phyloP scores from a whole-genome alignment of 2,329 filamentous ascomycete species.

The Nemania abortiva region DNA sequence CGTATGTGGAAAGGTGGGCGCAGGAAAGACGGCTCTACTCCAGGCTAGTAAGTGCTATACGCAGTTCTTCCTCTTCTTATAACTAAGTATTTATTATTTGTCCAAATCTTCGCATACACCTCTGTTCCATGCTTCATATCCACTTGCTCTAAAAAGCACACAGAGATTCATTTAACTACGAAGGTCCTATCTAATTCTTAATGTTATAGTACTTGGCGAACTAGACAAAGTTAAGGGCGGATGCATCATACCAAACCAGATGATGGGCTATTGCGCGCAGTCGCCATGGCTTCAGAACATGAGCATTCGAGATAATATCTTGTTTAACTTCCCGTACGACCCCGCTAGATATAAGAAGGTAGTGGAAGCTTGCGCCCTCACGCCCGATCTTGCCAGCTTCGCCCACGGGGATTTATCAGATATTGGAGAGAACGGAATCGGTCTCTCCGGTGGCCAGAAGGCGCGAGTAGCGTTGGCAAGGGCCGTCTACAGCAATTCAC shows the following conservation, averaged over 20 bases:
- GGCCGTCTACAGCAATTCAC: slow-evolving; percentile 69
- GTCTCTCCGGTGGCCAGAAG: slow-evolving; percentile 73
- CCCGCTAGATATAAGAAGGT: slow-evolving; percentile 68
- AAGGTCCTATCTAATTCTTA: slow-evolving; percentile 2
- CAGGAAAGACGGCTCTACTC: slow-evolving; percentile 71
- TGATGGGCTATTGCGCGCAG: slow-evolving; percentile 69
- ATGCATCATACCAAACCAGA: slow-evolving; percentile 61
- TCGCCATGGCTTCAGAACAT: slow-evolving; percentile 75
- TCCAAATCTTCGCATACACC: not conserved
- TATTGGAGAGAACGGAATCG: slow-evolving; percentile 72
- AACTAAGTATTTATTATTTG: not conserved
- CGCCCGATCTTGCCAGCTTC: slow-evolving; percentile 67
- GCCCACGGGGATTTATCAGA: slow-evolving; percentile 68
- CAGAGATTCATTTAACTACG: not conserved
- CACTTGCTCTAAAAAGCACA: not conserved
- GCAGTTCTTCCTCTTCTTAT: not conserved
- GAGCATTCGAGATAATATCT: slow-evolving; percentile 73
- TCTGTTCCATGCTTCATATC: not conserved
- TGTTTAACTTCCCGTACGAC: slow-evolving; percentile 71
- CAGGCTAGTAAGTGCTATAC: slow-evolving; percentile 56
- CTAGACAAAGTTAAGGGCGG: slow-evolving; percentile 73
- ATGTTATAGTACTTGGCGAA: slow-evolving; percentile 63
- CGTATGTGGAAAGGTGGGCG: slow-evolving; percentile 69
- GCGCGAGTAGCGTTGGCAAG: slow-evolving; percentile 73
- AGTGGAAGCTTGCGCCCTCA: slow-evolving; percentile 70